Evolutionary conservation across 139 green algal species (phyloP).

Genomic region (Marvania coccoides): DNA sequence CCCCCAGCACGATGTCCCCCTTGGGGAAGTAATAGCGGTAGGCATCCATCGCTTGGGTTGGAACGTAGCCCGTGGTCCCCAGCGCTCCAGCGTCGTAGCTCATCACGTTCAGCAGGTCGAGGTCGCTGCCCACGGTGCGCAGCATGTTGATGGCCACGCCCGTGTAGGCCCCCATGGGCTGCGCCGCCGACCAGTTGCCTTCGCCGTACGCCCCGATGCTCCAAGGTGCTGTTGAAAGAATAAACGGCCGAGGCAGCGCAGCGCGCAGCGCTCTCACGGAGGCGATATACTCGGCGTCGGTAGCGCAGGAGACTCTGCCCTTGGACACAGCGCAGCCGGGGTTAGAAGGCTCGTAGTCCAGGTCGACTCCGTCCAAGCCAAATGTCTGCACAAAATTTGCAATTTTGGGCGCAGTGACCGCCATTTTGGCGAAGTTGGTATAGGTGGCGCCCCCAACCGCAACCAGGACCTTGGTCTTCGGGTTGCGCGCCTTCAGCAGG

Average conservation of each 20-base stretch:
- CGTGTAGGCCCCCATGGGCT: slow-evolving; percentile 4
- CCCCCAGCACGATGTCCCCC: slow-evolving; percentile 24
- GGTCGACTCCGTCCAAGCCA: slow-evolving; percentile 33
- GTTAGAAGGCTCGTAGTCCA: slow-evolving; percentile 23
- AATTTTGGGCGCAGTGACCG: slow-evolving; percentile 20
- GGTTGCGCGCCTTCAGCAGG: slow-evolving; percentile 27
- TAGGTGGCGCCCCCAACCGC: slow-evolving; percentile 36
- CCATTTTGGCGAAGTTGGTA: slow-evolving; percentile 14
- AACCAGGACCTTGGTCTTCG: slow-evolving; percentile 33
- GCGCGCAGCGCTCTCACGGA: slow-evolving; percentile 12
- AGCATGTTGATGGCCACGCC: slow-evolving; percentile 39
- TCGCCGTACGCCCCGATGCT: slow-evolving; percentile 36
- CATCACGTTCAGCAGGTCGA: slow-evolving; percentile 45
- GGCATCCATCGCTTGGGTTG: slow-evolving; percentile 15
- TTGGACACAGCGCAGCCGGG: neutral
- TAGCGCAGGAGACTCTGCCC: slow-evolving; percentile 17
- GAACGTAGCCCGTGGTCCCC: slow-evolving; percentile 13
- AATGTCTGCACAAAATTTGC: slow-evolving; percentile 29
- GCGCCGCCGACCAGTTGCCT: neutral
- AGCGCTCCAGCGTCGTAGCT: slow-evolving; percentile 29
- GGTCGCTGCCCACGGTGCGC: slow-evolving; percentile 9
- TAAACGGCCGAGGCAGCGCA: slow-evolving; percentile 23
- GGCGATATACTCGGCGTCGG: slow-evolving; percentile 22
- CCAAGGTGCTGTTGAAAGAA: slow-evolving; percentile 29
- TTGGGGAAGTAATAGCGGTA: slow-evolving; percentile 25